These are phyloP conservation scores for Cercospora berteroae DNA, from an alignment of 2,329 filamentous ascomycete species.

Conservation along the genomic window DNA sequence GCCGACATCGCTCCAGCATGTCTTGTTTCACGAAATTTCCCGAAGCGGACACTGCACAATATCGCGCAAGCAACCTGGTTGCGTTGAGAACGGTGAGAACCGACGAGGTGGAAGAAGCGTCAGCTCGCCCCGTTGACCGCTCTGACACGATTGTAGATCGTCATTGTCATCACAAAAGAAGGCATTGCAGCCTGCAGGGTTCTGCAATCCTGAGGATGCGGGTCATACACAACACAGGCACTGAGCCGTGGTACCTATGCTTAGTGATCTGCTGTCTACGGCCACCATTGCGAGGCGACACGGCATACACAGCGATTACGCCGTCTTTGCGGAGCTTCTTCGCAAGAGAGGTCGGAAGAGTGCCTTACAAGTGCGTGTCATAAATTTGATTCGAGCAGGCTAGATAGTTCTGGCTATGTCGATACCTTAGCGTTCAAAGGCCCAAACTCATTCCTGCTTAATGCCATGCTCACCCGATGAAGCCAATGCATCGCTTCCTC, in stretches of 20 bases:
- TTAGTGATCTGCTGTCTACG: background rate
- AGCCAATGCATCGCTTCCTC: background rate
- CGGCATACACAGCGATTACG: background rate
- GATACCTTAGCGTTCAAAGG: background rate
- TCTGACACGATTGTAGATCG: background rate
- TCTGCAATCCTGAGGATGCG: background rate
- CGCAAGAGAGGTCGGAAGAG: background rate
- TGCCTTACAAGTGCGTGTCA: background rate
- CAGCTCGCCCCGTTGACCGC: background rate
- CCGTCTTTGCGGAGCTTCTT: background rate
- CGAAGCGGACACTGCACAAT: background rate
- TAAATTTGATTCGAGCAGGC: background rate
- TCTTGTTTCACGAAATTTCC: background rate
- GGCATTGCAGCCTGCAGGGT: background rate
- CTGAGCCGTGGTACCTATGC: background rate
- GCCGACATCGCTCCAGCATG: background rate
- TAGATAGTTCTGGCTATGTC: background rate
- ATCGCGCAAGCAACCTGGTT: background rate
- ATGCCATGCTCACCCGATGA: background rate
- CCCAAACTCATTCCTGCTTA: background rate
- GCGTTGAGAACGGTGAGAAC: background rate
- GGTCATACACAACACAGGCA: background rate
- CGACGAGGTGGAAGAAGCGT: background rate
- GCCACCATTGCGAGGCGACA: background rate
- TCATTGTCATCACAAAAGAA: background rate